Base-by-base conservation (phyloP, 805 yeast species). In the Starmerella khaoyaiensis region DNA sequence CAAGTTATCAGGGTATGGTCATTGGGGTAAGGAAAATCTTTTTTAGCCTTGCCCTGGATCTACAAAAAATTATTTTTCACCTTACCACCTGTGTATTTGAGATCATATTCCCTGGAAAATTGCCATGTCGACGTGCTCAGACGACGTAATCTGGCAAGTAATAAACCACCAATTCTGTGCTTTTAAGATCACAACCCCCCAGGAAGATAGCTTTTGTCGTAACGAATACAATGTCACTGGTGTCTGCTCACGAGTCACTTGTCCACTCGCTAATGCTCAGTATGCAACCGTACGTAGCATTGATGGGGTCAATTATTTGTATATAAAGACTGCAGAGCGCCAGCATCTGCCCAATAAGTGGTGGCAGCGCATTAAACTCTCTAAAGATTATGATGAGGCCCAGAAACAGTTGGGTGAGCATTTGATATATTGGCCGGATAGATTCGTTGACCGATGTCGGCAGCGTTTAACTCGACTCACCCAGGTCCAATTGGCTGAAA, bases 301-400 rank as follows among this genome's bases (percentile, higher is more conserved):
- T 16, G 54, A 58, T 33, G 63, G 63, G 21, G 44, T 53, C 33
- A 49, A 57, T 25, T 58, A 55, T 31, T 44, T 59, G 5, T 90
- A 90, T 62, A 90, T 90, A 83, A 90, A 90, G 59, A 90, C 97
- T 1, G 94, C 93, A 1, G 99, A 90, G 64, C 75, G 99, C 62
- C 93, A 94, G 16, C 97, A 90, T 57, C 80, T 84, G 46, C 99
- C 99, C 11, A 74, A 80, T 30, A 79, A 79, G 52, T 64, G 82
- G 57, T 90, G 99, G 99, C 96, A 90, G 62, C 72, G 96, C 53
- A 79, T 90, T 55, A 79, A 77, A 59, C 68, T 90, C 43, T 79
- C 90, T 32, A 84, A 82, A 60, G 86, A 90, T 59, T 90, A 84
- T 58, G 69, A 77, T 36, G 79, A 72, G 57, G 97, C 97, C 1